Evolutionary conservation across 192 early-diverging fungal species (phyloP).

Genomic region (Gryganskiella cystojenkinii): DNA sequence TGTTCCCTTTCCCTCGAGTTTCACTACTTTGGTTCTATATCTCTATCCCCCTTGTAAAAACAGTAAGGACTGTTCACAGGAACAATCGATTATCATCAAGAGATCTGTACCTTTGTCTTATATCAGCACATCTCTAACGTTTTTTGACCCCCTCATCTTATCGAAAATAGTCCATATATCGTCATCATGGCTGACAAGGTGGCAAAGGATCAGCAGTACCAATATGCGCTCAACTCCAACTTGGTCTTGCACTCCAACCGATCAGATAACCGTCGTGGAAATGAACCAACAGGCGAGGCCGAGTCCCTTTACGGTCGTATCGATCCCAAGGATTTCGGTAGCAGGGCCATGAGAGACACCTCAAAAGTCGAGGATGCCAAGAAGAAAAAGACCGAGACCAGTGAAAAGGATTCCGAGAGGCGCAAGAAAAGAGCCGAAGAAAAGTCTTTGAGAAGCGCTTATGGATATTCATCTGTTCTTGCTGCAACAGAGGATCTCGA

Average conservation of each 20-base stretch:
- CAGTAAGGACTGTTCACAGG: neutral
- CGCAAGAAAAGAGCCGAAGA: conserved; percentile 70
- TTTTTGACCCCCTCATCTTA: neutral
- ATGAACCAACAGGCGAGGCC: conserved; percentile 96
- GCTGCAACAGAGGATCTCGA: conserved; percentile 91
- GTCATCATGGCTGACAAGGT: conserved; percentile 71
- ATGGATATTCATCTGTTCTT: conserved; percentile 80
- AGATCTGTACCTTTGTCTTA: neutral
- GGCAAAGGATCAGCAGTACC: conserved; percentile 77
- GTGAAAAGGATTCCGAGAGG: conserved; percentile 62
- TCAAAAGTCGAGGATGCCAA: conserved; percentile 72
- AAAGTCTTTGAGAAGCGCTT: conserved; percentile 68
- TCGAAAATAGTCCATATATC: neutral
- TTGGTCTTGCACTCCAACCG: conserved; percentile 94
- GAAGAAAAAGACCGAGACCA: conserved; percentile 67
- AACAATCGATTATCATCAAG: neutral
- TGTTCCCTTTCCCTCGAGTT: too few relatives aligned
- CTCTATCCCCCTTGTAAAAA: too few relatives aligned
- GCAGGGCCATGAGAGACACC: conserved; percentile 74
- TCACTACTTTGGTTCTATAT: too few relatives aligned
- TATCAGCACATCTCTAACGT: neutral
- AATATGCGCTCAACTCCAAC: conserved; percentile 94
- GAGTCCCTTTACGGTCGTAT: conserved; percentile 92
- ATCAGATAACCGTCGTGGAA: conserved; percentile 79
- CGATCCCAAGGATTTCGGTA: conserved; percentile 87